Evolutionary conservation across 805 yeast species (phyloP), one percentile per base, ranked within the genome.

Genomic region (Sugiyamaella marilandica): DNA sequence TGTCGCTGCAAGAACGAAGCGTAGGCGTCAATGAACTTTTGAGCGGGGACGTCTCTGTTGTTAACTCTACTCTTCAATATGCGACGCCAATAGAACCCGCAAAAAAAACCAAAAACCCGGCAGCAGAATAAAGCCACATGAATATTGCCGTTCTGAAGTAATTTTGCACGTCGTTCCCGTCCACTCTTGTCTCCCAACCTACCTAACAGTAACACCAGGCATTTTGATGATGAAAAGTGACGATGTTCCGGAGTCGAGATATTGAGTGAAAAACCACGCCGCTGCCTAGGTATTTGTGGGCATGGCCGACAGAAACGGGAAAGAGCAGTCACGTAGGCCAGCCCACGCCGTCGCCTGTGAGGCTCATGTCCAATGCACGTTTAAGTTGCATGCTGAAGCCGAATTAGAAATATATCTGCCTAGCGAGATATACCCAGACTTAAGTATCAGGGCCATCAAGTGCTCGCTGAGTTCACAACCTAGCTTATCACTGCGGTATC

Each of bases 1-100:
- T 95, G 99, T 81, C 98, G 90, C 84, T 94, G 98, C 80, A 94
- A 87, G 88, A 94, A 94, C 76, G 87, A 87, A 72, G 99, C 98
- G 84, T 94, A 94, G 80, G 98, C 96, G 83, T 89, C 90, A 80
- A 94, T 92, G 83, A 94, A 94, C 67, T 88, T 95, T 87, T 94
- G 98, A 79, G 99, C 99, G 81, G 98, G 97, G 80, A 94, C 99
- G 97, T 94, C 99, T 87, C 97, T 90, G 70, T 59, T 66, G 49
- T 61, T 60, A 68, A 69, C n/a, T 51, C 43, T 44, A 41, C 33
- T 21, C 32, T 35, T 41, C 50, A 33, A 33, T 50, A 34, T 34
- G 21, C 36, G 29, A 34, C 31, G 9, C 10, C 33, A 41, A 32
- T 13, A 4, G 24, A n/a, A 18, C 19, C 26, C 14, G 32, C 34